Evolutionary conservation across 208 protist genomes (phyloP).

Genomic region (Trichomonas gallinae): DNA sequence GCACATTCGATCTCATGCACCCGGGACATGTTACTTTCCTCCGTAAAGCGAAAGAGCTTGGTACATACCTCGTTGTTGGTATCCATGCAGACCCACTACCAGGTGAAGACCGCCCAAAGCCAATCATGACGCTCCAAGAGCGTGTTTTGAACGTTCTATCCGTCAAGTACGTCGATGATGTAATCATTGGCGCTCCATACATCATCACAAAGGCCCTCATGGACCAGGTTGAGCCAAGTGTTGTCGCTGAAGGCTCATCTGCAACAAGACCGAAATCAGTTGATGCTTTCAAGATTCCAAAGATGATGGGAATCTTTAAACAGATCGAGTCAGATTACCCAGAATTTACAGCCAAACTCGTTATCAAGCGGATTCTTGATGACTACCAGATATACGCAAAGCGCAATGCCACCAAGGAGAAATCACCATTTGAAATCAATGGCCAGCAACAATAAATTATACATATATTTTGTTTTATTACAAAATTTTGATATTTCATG

Average conservation of each 20-base stretch:
- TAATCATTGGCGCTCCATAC: slow-evolving; percentile 83
- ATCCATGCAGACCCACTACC: slow-evolving; percentile 68
- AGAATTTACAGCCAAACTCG: not conserved
- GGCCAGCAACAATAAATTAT: no score
- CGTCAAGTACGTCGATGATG: slow-evolving; percentile 85
- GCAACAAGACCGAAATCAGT: not conserved
- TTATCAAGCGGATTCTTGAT: not conserved
- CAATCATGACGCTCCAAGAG: slow-evolving; percentile 95
- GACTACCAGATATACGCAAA: not conserved
- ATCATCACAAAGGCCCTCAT: slow-evolving; percentile 71
- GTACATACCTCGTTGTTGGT: slow-evolving; percentile 83
- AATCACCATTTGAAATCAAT: no score
- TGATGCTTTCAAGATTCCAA: not conserved
- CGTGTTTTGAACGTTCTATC: slow-evolving; percentile 78
- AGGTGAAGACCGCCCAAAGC: slow-evolving; percentile 70
- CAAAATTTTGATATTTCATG: no score
- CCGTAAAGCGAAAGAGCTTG: slow-evolving; percentile 63
- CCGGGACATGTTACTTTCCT: slow-evolving; percentile 46
- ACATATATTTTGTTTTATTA: no score
- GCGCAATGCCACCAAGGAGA: not conserved
- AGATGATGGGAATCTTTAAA: not conserved
- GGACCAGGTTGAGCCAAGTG: not conserved
- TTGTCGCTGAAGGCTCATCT: not conserved
- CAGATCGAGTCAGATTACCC: not conserved
- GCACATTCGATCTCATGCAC: slow-evolving; percentile 84